Evolutionary conservation across 2,329 filamentous ascomycete genomes (phyloP).

Genomic region (Penicillium fuscoglaucum): DNA sequence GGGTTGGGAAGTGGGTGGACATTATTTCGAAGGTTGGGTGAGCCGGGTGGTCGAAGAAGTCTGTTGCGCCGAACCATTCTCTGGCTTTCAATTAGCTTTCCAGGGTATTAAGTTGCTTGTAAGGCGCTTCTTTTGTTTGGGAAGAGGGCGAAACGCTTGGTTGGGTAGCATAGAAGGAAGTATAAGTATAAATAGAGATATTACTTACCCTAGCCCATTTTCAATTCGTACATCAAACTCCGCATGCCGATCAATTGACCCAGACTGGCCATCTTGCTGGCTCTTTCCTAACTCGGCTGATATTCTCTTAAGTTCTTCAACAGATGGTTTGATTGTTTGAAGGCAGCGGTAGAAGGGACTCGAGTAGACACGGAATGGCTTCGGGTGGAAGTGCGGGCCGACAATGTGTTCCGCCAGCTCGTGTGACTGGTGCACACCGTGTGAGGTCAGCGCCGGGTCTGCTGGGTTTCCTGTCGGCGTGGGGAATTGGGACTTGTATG

Average conservation of each 20-base stretch:
- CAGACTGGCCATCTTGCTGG: constrained; percentile 16
- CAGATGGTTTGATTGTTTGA: constrained; percentile 73
- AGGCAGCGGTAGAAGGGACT: constrained; percentile 86
- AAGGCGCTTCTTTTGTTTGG: not conserved
- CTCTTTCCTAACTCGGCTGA: not conserved
- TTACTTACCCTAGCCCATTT: constrained; percentile 52
- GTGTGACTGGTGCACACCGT: constrained; percentile 79
- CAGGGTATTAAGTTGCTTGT: too few species aligned
- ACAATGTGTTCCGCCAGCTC: constrained; percentile 62
- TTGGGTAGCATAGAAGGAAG: not conserved
- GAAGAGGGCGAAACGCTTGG: not conserved
- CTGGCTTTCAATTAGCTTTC: constrained; percentile 41
- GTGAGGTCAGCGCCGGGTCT: constrained; percentile 81
- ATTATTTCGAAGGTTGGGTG: constrained; percentile 68
- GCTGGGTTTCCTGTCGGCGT: constrained; percentile 86
- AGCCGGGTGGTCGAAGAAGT: constrained; percentile 79
- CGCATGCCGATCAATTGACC: constrained; percentile 38
- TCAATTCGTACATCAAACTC: constrained; percentile 50
- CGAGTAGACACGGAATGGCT: constrained; percentile 65
- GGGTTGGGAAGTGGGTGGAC: constrained; percentile 60
- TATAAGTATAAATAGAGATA: not conserved
- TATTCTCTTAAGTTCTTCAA: constrained; percentile 43
- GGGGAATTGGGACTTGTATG: constrained; percentile 69
- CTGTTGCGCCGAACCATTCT: constrained; percentile 84
- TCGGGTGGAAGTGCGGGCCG: constrained; percentile 36